These are phyloP conservation scores for Desmodesmus armatus DNA, from an alignment of 139 green algal species.

Conservation along the genomic window DNA sequence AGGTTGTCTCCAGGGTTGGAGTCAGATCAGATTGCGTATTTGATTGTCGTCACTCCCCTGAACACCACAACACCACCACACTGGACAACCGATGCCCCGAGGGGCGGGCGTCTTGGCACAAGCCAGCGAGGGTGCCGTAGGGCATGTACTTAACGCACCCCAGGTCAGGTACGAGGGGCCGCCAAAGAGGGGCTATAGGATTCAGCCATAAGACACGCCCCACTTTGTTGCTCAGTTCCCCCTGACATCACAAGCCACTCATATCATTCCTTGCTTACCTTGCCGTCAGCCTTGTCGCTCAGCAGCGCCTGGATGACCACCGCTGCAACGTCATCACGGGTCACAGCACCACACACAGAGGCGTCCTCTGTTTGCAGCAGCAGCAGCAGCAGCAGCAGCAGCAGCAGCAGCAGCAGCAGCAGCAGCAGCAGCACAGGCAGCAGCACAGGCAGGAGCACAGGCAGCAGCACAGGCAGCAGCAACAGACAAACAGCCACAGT, in stretches of 20 bases:
- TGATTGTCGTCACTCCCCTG: not conserved
- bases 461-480: slow-evolving; percentile 41
- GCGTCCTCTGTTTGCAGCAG: slow-evolving; percentile 64
- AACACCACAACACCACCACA: not conserved
- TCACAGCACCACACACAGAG: slow-evolving; percentile 85
- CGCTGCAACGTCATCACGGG: slow-evolving; percentile 88
- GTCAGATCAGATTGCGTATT: too few species aligned
- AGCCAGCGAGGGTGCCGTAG: not conserved
- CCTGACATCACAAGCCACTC: not conserved
- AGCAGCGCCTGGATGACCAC: slow-evolving; percentile 85
- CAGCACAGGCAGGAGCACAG: not conserved
- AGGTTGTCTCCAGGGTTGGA: too few species aligned
- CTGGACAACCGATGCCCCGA: too few species aligned
- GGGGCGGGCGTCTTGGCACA: not conserved
- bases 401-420: not conserved
- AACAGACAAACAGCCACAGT: slow-evolving; percentile 61
- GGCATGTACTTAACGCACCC: not conserved
- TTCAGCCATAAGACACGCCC: too few species aligned
- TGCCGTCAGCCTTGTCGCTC: slow-evolving; percentile 79
- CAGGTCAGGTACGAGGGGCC: not conserved
- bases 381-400: not conserved
- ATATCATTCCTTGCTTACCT: slow-evolving; percentile 56
- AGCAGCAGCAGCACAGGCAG: too few species aligned
- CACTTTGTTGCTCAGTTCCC: not conserved
- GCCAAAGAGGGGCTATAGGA: not conserved